Percentiles rank a stretch among this genome's conserved stretches.
phyloP scores from a whole-genome alignment of 192 early-diverging fungal genomes.

The Coemansia reversa region DNA sequence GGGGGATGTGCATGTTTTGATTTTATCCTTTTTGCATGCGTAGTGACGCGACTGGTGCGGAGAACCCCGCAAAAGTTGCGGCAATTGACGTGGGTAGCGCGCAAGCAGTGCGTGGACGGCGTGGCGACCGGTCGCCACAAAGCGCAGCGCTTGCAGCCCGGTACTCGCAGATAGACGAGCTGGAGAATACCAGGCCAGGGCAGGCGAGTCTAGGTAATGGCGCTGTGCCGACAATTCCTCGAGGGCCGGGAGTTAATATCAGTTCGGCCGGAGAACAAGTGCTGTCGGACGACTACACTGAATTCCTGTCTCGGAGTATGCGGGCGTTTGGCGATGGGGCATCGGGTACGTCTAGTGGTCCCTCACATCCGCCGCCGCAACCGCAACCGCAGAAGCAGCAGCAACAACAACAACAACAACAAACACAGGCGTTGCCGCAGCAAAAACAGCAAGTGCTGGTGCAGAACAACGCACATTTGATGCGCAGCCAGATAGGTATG shows the following conservation, averaged over 20 bases:
- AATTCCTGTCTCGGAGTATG: slow-evolving; percentile 31
- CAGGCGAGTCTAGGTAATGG: neutral
- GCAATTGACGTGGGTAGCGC: neutral
- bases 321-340: slow-evolving; percentile 18
- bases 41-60: slow-evolving; percentile 21
- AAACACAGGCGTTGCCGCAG: slow-evolving; percentile 1
- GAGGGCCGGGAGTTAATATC: slow-evolving; percentile 43
- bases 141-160: slow-evolving; percentile 45
- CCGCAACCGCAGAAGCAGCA: slow-evolving; percentile 9
- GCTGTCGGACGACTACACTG: slow-evolving; percentile 31
- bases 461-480: neutral
- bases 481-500: neutral
- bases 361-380: slow-evolving; percentile 2
- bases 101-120: neutral
- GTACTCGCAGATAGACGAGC: slow-evolving; percentile 25
- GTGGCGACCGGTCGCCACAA: slow-evolving; percentile 38
- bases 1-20: neutral
- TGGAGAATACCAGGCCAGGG: slow-evolving; percentile 5
- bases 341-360: neutral
- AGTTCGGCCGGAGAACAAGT: slow-evolving; percentile 25
- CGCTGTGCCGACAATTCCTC: slow-evolving; percentile 26
- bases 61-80: neutral
- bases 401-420: slow-evolving; percentile 4
- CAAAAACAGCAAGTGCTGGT: slow-evolving; percentile 7
- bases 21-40: slow-evolving; percentile 8